Conservation (phyloP, 2,329 filamentous ascomycete genomes). For the Fusarium agapanthi region DNA sequence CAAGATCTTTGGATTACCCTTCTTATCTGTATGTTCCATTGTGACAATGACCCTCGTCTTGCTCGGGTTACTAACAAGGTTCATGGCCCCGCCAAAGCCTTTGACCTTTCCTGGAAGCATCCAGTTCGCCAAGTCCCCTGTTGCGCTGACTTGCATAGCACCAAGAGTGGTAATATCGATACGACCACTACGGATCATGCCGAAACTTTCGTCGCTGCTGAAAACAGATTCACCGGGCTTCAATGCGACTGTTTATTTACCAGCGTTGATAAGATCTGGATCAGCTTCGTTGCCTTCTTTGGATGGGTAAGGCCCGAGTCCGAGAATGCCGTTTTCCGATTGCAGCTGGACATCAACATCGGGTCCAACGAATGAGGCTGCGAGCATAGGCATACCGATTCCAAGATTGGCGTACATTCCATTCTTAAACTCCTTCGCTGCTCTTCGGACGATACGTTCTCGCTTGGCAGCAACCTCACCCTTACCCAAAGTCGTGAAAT, state of each 20-base stretch:
- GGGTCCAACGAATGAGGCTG: conserved; percentile 81
- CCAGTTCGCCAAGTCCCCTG: conserved; percentile 86
- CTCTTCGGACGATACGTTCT: conserved; percentile 84
- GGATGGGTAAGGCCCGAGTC: conserved; percentile 74
- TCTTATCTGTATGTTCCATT: conserved; percentile 97
- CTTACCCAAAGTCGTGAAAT: conserved; percentile 68
- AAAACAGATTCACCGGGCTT: conserved; percentile 82
- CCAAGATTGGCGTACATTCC: conserved; percentile 94
- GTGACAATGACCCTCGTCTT: conserved; percentile 91
- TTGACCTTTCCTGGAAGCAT: conserved; percentile 93
- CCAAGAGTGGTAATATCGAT: conserved; percentile 89
- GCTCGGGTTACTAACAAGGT: conserved; percentile 86
- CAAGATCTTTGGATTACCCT: conserved; percentile 91
- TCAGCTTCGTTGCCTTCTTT: conserved; percentile 75
- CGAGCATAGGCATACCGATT: conserved; percentile 94
- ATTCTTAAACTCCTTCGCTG: conserved; percentile 92
- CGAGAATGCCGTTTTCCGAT: conserved; percentile 82
- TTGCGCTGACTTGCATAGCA: conserved; percentile 86
- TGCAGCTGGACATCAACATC: conserved; percentile 84
- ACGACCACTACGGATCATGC: conserved; percentile 89
- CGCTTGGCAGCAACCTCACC: conserved; percentile 78
- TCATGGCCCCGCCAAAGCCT: conserved; percentile 93
- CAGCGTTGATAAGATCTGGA: conserved; percentile 88
- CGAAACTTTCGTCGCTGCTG: conserved; percentile 88
- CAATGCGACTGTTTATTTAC: conserved; percentile 91